Base-by-base conservation (phyloP, 306 rosid genomes). In the Boehmeria nivea region DNA sequence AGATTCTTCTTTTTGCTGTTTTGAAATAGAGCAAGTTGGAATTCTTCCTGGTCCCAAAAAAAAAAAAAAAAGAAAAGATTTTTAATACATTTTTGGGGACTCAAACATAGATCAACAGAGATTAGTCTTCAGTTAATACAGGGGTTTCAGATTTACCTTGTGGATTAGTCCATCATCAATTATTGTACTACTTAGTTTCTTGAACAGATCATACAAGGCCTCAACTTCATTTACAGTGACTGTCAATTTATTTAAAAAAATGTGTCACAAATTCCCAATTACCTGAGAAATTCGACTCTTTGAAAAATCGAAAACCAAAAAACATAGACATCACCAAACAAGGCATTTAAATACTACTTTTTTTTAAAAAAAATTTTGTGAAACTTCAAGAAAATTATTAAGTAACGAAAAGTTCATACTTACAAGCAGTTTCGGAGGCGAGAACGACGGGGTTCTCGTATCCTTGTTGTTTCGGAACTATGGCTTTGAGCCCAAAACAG, bases 151-250 rank as follows among this genome's bases (percentile, higher is more conserved):
- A 31, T 31, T 43, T 80, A 88, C 94, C 96, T 84, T 84, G 78
- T 77, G 82, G 60, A 88, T 77, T 27, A 73, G 54, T 33, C 77
- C 85, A 64, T 84, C 94, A 42, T 81, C 73, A 50, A 61, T 18
- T 23, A 84, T 72, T 43, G 85, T 15, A 78, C 80, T 64, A 57
- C 90, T 72, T 69, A 88, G 73, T 69, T 73, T 75, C 76, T 75
- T 82, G 72, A 60, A 88, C 50, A 85, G 64, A 52, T 63, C 71
- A 54, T 63, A 46, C 76, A 88, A 64, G 54, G 94, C 89, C 70
- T 84, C 94, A 49, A 88, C 81, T 69, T 88, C 96, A 71, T 84
- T 87, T 34, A 80, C 72, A 23, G 85, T 76, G 75, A 88, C 96
- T 82, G 82, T 47, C 50, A 65, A 64, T 63, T 53, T 45, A 54